Evolutionary conservation across 805 yeast species (phyloP).

Genomic region (Suhomyces sp.): DNA sequence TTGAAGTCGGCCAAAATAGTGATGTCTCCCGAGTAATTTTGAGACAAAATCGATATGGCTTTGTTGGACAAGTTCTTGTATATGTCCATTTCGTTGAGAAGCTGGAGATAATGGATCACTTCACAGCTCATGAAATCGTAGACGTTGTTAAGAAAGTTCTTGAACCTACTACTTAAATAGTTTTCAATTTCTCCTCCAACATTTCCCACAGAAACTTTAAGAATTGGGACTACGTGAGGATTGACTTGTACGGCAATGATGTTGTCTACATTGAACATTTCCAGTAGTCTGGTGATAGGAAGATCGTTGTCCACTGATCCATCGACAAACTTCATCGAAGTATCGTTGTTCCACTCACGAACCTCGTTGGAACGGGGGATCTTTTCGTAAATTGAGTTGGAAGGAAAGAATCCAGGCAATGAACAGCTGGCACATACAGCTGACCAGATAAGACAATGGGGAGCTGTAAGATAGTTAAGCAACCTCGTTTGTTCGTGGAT

Average conservation of each 20-base stretch:
- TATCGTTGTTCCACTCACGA: constrained; percentile 76
- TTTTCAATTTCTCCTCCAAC: constrained; percentile 69
- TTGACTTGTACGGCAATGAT: constrained; percentile 97
- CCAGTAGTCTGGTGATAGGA: constrained; percentile 85
- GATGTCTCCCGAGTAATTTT: constrained; percentile 88
- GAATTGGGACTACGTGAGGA: constrained; percentile 90
- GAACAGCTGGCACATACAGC: constrained; percentile 94
- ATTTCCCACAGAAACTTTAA: constrained; percentile 63
- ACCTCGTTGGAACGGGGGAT: constrained; percentile 67
- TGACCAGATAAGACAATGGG: constrained; percentile 79
- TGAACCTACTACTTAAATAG: constrained; percentile 53
- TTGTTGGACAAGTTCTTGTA: constrained; percentile 71
- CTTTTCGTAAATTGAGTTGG: constrained; percentile 82
- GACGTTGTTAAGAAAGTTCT: constrained; percentile 48
- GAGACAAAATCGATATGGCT: constrained; percentile 71
- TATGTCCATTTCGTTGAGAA: constrained; percentile 73
- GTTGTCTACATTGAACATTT: constrained; percentile 96
- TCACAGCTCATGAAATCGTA: constrained; percentile 67
- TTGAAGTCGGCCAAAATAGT: constrained; percentile 82
- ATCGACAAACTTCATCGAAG: constrained; percentile 80
- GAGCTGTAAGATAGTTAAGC: constrained; percentile 75
- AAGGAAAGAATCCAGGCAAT: constrained; percentile 86
- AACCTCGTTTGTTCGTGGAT: constrained; percentile 87
- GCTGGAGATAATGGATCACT: constrained; percentile 69
- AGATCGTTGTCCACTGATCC: constrained; percentile 95